Percentiles rank a stretch among this genome's conserved stretches.
These are phyloP conservation scores for Ophiostoma pallidulum DNA, from an alignment of 2,329 filamentous ascomycete genomes.

Conservation along the genomic window DNA sequence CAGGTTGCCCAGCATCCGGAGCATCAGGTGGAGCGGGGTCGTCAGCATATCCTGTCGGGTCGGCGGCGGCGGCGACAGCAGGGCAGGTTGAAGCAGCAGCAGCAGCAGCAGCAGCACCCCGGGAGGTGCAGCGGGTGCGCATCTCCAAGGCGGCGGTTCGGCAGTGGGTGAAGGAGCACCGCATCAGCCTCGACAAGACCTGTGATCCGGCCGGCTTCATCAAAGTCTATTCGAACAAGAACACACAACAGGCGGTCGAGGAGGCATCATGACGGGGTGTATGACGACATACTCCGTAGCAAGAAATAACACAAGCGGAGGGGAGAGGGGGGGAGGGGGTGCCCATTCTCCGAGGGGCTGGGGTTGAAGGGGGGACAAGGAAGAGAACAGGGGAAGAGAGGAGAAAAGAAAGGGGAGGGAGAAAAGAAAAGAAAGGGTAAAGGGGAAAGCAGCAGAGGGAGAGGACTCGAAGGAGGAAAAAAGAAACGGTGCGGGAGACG, in stretches of 20 bases:
- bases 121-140: constrained; percentile 35
- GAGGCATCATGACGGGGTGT: constrained; percentile 21
- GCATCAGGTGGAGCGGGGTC: too few species aligned
- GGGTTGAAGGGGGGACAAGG: too few species aligned
- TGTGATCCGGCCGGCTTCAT: constrained; percentile 70
- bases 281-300: not conserved
- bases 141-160: constrained; percentile 49
- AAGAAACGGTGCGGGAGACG: too few species aligned
- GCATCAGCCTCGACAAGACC: constrained; percentile 52
- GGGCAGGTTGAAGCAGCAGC: not conserved
- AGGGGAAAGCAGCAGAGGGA: too few species aligned
- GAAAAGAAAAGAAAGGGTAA: too few species aligned
- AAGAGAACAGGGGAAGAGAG: too few species aligned
- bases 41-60: too few species aligned
- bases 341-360: too few species aligned
- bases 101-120: constrained; percentile 14
- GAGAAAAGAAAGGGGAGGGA: too few species aligned
- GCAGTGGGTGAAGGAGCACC: constrained; percentile 55
- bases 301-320: too few species aligned
- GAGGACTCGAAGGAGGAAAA: too few species aligned
- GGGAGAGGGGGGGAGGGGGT: not conserved
- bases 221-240: constrained; percentile 51
- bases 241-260: constrained; percentile 25
- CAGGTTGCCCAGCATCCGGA: not conserved
- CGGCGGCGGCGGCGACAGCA: constrained; percentile 10